A percentile compares a stretch with the other conserved stretches of the same genome.
Conservation (phyloP, 2,329 filamentous ascomycete genomes). For the Colletotrichum lini region DNA sequence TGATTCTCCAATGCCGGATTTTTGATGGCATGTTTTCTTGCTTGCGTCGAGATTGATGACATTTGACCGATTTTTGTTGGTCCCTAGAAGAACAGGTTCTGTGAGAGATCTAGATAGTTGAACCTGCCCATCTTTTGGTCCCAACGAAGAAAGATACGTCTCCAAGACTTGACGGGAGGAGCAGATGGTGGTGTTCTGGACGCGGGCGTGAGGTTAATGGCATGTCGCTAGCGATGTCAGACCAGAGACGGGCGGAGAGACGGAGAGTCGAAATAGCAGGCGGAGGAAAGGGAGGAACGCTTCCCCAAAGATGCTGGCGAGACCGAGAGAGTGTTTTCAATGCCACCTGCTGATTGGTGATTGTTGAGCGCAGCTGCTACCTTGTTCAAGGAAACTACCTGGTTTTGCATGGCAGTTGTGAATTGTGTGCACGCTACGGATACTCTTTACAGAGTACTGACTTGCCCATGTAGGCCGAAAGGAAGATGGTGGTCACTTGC, state of each 20-base stretch:
- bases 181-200: constrained; percentile 1
- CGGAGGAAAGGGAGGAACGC: constrained; percentile 15
- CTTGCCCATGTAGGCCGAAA: constrained; percentile 6
- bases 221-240: constrained; percentile 3
- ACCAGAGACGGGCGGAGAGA: constrained; percentile 20
- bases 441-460: too few species aligned
- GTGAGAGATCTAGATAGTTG: constrained; percentile 13
- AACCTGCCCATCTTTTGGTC: constrained; percentile 15
- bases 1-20: constrained; percentile 23
- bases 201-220: constrained; percentile 34
- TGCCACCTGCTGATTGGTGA: constrained; percentile 2
- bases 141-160: constrained; percentile 33
- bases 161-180: neutral
- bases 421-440: neutral
- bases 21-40: constrained; percentile 31
- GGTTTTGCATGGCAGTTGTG: constrained; percentile 6
- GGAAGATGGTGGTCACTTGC: constrained; percentile 23
- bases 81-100: neutral
- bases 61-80: constrained; percentile 32
- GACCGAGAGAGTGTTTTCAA: neutral
- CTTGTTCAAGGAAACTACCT: constrained; percentile 1
- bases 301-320: neutral
- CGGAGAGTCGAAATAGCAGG: constrained; percentile 10
- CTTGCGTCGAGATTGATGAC: constrained; percentile 21
- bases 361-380: constrained; percentile 2